These are phyloP conservation scores for Tylopilus vinaceipallidus DNA, from an alignment of 768 basidiomycete genomes.

Conservation along the genomic window DNA sequence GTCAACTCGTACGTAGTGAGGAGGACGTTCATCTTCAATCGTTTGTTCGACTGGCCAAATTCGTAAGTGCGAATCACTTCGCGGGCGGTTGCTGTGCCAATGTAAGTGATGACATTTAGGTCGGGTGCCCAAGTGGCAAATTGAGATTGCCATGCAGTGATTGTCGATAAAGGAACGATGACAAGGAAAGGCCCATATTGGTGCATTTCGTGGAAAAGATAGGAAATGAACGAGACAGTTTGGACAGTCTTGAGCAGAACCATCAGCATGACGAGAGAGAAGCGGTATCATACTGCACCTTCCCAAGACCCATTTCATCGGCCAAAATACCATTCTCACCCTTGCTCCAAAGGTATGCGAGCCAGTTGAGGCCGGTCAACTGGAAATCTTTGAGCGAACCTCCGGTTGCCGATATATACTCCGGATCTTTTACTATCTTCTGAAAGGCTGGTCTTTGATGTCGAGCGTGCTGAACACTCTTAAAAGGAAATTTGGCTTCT, in stretches of 20 bases:
- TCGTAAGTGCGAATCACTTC: conserved; percentile 91
- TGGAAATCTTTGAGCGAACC: conserved; percentile 97
- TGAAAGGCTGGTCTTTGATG: conserved; percentile 73
- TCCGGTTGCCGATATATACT: conserved; percentile 75
- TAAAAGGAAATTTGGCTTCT: conserved; percentile 81
- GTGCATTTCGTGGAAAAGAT: conserved; percentile 86
- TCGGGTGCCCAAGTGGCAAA: conserved; percentile 95
- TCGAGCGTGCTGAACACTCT: conserved; percentile 67
- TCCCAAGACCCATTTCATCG: conserved; percentile 99
- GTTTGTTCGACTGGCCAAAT: conserved; percentile 85
- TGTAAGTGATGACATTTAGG: conserved; percentile 95
- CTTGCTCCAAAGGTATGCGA: conserved; percentile 94
- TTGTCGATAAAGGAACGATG: conserved; percentile 96
- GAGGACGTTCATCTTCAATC: conserved; percentile 94
- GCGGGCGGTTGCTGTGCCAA: conserved; percentile 83
- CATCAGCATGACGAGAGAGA: conserved; percentile 12
- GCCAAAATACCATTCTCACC: conserved; percentile 97
- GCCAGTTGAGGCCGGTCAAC: conserved; percentile 96
- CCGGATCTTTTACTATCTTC: conserved; percentile 85
- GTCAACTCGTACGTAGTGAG: conserved; percentile 97
- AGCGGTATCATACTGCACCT: conserved; percentile 44
- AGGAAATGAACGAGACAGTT: conserved; percentile 92
- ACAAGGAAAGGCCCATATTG: conserved; percentile 98
- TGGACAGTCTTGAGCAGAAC: conserved; percentile 74
- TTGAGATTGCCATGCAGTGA: conserved; percentile 97